Evolutionary conservation across 805 yeast species (phyloP), one percentile per base, ranked within the genome.

Genomic region (Lachancea meyersii): DNA sequence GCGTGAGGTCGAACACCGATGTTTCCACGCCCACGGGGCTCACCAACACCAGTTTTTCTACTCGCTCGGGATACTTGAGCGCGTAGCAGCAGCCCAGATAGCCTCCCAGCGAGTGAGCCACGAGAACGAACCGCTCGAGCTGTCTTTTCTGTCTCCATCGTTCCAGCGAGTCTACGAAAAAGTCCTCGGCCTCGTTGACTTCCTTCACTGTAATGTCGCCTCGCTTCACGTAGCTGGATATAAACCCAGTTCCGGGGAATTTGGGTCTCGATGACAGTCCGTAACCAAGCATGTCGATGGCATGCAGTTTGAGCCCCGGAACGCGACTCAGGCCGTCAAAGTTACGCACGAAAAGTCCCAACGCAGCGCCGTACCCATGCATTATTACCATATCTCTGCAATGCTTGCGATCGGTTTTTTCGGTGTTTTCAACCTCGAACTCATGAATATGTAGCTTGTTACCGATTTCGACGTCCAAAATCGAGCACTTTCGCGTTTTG

Each of bases 301-400:
- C 85, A 65, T 87, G 96, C 35, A 89, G 69, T 47, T 3, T 72
- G 43, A 81, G 74, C 84, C 93, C 84, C 31, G 72, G 65, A 22
- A 73, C 66, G 19, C 62, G 52, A 13, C 54, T 21, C 24, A 61
- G 52, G 3, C 66, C 68, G 47, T 82, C 83, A 45, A 85, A 73
- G 61, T 88, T 91, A 53, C 80, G 81, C 41, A 82, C 66, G 54
- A 82, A 93, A 51, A 88, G 80, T 0, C 96, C 97, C 21, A 88
- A 65, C 1, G 95, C 93, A 0, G 97, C 97, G 3, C 96, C 97
- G 57, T 91, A 91, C 0, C 98, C 98, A 63, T 91, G 98, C 10
- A 91, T 70, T 40, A 91, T 67, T 0, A 93, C 86, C 19, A 88
- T 61, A 61, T 83, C 75, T 51, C 65, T 66, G 59, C 35, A 79